These are phyloP conservation scores for Trichoderma atrobrunneum DNA, from an alignment of 2,329 filamentous ascomycete species.

Conservation along the genomic window DNA sequence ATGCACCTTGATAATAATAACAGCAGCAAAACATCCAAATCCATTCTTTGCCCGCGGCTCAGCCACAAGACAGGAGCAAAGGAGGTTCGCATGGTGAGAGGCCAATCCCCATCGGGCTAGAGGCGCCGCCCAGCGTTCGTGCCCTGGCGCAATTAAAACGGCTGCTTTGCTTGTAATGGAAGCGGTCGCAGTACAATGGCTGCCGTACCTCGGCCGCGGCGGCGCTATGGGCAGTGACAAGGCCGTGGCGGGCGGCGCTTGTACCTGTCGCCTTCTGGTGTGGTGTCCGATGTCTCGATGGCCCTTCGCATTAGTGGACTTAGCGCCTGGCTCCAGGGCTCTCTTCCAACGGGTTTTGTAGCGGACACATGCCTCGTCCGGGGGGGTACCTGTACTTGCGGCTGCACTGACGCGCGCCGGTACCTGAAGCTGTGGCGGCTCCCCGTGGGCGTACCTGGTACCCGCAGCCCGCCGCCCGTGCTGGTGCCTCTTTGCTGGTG, in stretches of 20 bases:
- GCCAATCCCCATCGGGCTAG: background rate
- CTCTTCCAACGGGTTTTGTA: background rate
- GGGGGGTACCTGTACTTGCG: background rate
- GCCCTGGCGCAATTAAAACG: conserved; percentile 7
- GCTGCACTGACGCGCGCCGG: background rate
- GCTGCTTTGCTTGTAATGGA: background rate
- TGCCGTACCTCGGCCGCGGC: background rate
- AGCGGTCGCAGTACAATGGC: background rate
- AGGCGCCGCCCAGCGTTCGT: background rate
- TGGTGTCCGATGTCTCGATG: background rate
- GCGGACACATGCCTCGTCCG: background rate
- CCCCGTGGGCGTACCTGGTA: background rate
- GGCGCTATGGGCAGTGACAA: conserved; percentile 7
- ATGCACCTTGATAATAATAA: background rate
- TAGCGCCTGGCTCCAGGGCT: background rate
- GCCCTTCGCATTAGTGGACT: background rate
- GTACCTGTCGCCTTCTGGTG: background rate
- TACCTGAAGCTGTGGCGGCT: background rate
- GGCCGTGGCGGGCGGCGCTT: background rate
- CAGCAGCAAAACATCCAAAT: background rate
- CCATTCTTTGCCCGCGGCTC: background rate
- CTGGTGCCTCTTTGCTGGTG: background rate
- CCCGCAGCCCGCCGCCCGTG: background rate
- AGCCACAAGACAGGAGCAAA: conserved; percentile 3
- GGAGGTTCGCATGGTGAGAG: background rate